Base-by-base conservation (phyloP, 2,329 filamentous ascomycete genomes). In the Shiraia sp. region DNA sequence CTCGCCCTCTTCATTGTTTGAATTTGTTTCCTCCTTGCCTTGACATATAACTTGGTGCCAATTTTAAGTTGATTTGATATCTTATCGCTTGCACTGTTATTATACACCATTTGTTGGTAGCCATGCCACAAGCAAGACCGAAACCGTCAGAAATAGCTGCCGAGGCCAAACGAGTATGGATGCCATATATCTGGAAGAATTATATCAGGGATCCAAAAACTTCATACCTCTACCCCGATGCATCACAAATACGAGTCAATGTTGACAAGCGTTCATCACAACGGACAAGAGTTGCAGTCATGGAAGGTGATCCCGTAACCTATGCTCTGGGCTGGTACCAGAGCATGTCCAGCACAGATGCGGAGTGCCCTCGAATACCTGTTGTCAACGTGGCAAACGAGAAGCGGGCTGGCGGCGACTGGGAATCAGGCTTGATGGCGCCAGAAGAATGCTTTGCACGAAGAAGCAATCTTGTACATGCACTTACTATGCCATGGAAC, bases 321-420 rank as follows among this genome's bases (percentile, higher is more conserved):
- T 69, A 69, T 80, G 81, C 85, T 15, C 69, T 87, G 24, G 73
- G 78, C 42, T 87, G 83, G 78, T 75, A 78, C 42, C 65, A 67
- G 32, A 65, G 60, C 36, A 51, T 59, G 14, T 45, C 53, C 33
- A 72, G 67, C 28, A 50, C 56, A 31, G 54, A 47, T 33, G 29
- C 50, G 24, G 43, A 59, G 24, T 55, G 51, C 42, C 70, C 68
- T 47, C 66, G 56, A 30, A 78, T 88, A 40, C 82, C 85, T 0
- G 83, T 88, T 44, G 80, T 89, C 48, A 88, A 86, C 53, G 80
- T 83, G 40, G 87, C 87, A 33, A 88, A 90, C 69, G 87, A 90
- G 64, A 87, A 85, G 61, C 77, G 85, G 26, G 79, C 87, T 0
- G 87, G 87, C 8, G 87, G 87, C n/a, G 86, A 90, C 62, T 91